These are phyloP conservation scores for Fistulinella staudtii DNA, from an alignment of 1,284 basidiomycete genomes.

Conservation along the genomic window DNA sequence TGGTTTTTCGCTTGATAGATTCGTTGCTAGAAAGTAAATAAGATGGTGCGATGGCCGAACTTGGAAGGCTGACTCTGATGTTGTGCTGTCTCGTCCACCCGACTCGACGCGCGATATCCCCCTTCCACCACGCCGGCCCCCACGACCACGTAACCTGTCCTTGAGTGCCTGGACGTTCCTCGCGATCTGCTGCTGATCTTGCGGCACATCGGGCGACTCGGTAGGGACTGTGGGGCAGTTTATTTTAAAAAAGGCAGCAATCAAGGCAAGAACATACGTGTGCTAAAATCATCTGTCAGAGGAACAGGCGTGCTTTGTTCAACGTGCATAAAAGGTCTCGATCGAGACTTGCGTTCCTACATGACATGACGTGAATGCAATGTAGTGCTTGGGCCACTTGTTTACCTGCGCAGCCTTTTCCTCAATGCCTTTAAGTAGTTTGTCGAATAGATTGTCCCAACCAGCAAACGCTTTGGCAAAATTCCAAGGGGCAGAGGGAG, in stretches of 20 bases:
- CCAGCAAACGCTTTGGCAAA: conserved; percentile 70
- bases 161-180: conserved; percentile 91
- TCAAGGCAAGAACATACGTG: conserved; percentile 34
- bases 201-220: conserved; percentile 50
- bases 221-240: conserved; percentile 48
- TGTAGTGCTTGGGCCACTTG: neutral
- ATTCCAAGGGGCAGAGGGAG: conserved; percentile 51
- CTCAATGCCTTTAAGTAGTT: conserved; percentile 71
- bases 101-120: conserved; percentile 47
- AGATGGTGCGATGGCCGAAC: conserved; percentile 9
- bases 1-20: conserved; percentile 54
- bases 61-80: conserved; percentile 66
- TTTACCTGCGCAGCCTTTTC: conserved; percentile 66
- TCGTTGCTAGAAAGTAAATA: conserved; percentile 50
- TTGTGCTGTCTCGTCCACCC: conserved; percentile 57
- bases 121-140: conserved; percentile 54
- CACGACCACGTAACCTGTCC: conserved; percentile 69
- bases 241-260: neutral
- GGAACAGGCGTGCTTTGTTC: conserved; percentile 42
- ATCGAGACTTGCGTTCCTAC: conserved; percentile 67
- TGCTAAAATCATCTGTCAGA: conserved; percentile 58
- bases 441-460: conserved; percentile 83
- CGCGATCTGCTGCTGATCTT: conserved; percentile 86
- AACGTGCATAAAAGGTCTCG: conserved; percentile 43
- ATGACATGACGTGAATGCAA: conserved; percentile 3